Conservation (phyloP, 1,139 yeast genomes). For the Debaryomycetaceae sp. region DNA sequence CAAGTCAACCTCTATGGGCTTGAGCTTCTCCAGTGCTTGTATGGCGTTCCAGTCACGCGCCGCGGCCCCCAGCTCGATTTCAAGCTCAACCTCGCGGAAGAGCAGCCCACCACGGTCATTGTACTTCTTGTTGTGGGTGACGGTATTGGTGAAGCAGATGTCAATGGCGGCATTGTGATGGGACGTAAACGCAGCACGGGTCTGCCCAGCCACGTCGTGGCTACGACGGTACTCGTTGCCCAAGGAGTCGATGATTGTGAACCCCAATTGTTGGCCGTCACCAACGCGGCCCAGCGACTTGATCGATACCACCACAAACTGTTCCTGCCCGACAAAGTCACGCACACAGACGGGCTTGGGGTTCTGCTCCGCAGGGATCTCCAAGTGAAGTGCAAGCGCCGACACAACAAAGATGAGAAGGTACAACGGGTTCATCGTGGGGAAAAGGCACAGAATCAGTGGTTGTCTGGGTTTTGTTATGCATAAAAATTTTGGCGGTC, state of each 20-base stretch:
- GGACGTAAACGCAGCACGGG: slow-evolving; percentile 77
- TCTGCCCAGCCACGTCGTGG: slow-evolving; percentile 60
- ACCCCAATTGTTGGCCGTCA: slow-evolving; percentile 77
- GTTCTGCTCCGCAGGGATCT: slow-evolving; percentile 30
- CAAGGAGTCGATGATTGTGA: slow-evolving; percentile 58
- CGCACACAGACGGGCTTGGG: slow-evolving; percentile 66
- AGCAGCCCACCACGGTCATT: slow-evolving; percentile 25
- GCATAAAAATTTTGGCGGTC: too few species aligned
- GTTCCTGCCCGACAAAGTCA: slow-evolving; percentile 81
- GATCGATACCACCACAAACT: slow-evolving; percentile 79
- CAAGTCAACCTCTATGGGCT: slow-evolving; percentile 87
- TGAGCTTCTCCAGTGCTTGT: slow-evolving; percentile 88
- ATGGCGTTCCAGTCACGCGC: slow-evolving; percentile 97
- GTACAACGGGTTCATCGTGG: slow-evolving; percentile 1
- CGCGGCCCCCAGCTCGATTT: slow-evolving; percentile 91
- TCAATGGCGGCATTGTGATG: slow-evolving; percentile 83
- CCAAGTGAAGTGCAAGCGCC: slow-evolving; percentile 34
- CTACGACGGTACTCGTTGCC: slow-evolving; percentile 70
- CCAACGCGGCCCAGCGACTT: slow-evolving; percentile 68
- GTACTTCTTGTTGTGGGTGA: slow-evolving; percentile 22
- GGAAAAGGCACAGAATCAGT: too few species aligned
- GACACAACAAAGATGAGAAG: slow-evolving; percentile 15
- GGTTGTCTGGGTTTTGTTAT: too few species aligned
- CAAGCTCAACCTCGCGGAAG: slow-evolving; percentile 73
- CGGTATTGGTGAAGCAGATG: slow-evolving; percentile 75